Evolutionary conservation across 495 filamentous ascomycete species (phyloP), one percentile per base, ranked within the genome.

Genomic region (Annulohypoxylon bovei): DNA sequence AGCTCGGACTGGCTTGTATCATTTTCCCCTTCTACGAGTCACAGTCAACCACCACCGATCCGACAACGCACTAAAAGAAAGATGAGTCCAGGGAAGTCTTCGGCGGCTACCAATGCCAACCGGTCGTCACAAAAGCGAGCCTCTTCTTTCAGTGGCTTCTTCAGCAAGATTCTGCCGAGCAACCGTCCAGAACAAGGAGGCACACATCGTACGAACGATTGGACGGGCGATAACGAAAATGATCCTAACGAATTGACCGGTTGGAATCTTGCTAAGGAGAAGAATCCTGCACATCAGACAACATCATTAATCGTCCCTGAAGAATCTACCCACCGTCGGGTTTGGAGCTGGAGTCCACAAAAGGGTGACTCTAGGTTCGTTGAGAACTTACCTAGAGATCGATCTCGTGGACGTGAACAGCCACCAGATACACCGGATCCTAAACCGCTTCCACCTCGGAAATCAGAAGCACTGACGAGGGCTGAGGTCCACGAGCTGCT

Each of bases 111-210:
- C 18, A 30, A 47, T 22, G 23, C 37, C 55, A 22, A 56, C 16
- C 33, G 18, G n/a, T 14, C 47, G 20, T 27, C 63, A 44, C 74
- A 71, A 23, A 71, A 65, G 46, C 74, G 74, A n/a, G 47, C 74
- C 0, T 67, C 75, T 6, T 81, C 80, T 16, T 60, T 80, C 20
- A 57, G 70, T 18, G 66, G 72, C 28, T 77, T 79, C 44, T 74
- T 81, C 27, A 63, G 61, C 52, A 68, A 78, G 70, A 75, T 84
- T 59, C 47, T 80, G 50, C 79, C 83, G 0, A 83, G 81, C 62
- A 75, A 77, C 22, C 80, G 80, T 0, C 76, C 79, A 1, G 84
- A 85, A 50, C 77, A 74, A 14, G 83, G 84, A 9, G 71, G 80
- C 7, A 84, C 84, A 0, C 46, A 62, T 18, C 78, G 75, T 27